These are phyloP conservation scores for bread wheat (Triticum aestivum) DNA, from an alignment of 176 grass and related monocot species.

Conservation along the genomic window DNA sequence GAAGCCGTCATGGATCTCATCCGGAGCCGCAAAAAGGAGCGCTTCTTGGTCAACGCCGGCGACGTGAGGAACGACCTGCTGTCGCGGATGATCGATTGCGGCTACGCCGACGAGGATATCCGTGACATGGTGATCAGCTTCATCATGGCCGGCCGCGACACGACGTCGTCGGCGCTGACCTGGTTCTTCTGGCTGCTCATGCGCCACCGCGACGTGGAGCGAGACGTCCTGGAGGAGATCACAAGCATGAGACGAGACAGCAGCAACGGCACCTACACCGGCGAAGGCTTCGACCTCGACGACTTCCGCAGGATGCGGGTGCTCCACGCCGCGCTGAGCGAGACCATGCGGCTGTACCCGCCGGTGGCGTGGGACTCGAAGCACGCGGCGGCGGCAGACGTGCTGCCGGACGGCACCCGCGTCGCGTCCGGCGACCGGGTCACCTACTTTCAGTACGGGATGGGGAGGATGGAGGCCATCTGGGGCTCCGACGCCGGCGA, in stretches of 20 bases:
- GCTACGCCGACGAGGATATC: slow-evolving; percentile 67
- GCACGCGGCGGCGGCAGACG: slow-evolving; percentile 60
- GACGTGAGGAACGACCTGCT: slow-evolving; percentile 51
- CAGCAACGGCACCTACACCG: background rate
- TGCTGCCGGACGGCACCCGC: slow-evolving; percentile 75
- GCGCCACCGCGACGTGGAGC: slow-evolving; percentile 58
- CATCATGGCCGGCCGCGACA: slow-evolving; percentile 85
- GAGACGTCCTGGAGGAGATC: slow-evolving; percentile 41
- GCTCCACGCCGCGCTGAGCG: slow-evolving; percentile 82
- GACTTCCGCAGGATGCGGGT: slow-evolving; percentile 52
- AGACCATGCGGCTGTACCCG: slow-evolving; percentile 88
- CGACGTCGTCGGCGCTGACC: slow-evolving; percentile 80
- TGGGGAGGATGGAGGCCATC: slow-evolving; percentile 79
- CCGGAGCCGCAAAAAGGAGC: slow-evolving; percentile 46
- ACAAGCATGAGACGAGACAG: background rate
- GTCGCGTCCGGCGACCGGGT: slow-evolving; percentile 63
- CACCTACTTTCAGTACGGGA: slow-evolving; percentile 94
- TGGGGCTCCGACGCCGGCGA: slow-evolving; percentile 63
- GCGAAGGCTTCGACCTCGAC: slow-evolving; percentile 35
- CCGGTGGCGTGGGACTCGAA: slow-evolving; percentile 94
- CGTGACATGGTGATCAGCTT: slow-evolving; percentile 98
- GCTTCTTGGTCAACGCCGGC: background rate
- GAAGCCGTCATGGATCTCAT: slow-evolving; percentile 60
- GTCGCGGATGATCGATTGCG: slow-evolving; percentile 71
- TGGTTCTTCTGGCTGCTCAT: slow-evolving; percentile 94